A percentile compares a stretch with the other conserved stretches of the same genome.
These are phyloP conservation scores for Kickxella alabastrina DNA, from an alignment of 192 early-diverging fungal genomes.

Conservation along the genomic window DNA sequence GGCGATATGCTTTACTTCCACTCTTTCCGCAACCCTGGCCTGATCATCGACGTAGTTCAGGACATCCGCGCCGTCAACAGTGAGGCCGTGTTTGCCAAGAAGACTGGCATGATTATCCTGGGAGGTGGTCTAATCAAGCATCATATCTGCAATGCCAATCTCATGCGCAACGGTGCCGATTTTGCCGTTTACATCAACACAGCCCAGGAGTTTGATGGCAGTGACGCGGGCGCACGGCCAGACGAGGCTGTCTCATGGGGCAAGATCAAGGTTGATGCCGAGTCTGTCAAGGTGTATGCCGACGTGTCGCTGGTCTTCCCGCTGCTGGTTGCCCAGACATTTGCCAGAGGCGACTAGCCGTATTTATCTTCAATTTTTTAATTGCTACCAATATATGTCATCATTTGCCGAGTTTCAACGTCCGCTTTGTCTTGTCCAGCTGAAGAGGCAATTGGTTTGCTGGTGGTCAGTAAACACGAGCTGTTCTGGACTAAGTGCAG, in stretches of 20 bases:
- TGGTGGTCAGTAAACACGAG: too few relatives aligned
- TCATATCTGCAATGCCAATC: slow-evolving; percentile 97
- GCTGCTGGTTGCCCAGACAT: slow-evolving; percentile 90
- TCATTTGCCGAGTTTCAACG: too few relatives aligned
- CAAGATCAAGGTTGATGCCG: slow-evolving; percentile 79
- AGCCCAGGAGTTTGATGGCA: slow-evolving; percentile 97
- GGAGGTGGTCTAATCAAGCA: slow-evolving; percentile 98
- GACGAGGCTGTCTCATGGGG: slow-evolving; percentile 99
- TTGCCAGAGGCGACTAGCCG: slow-evolving; percentile 60
- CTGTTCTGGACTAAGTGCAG: too few relatives aligned
- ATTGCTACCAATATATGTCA: background rate
- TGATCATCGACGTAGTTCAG: slow-evolving; percentile 86
- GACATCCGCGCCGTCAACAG: slow-evolving; percentile 93
- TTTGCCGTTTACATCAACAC: slow-evolving; percentile 97
- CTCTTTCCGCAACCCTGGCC: slow-evolving; percentile 89
- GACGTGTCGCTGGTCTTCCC: slow-evolving; percentile 94
- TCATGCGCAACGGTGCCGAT: slow-evolving; percentile 98
- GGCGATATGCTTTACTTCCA: slow-evolving; percentile 99
- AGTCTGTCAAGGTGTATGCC: slow-evolving; percentile 90
- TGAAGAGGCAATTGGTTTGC: too few relatives aligned
- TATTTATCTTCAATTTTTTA: background rate
- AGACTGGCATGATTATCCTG: slow-evolving; percentile 94
- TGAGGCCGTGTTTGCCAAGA: slow-evolving; percentile 91
- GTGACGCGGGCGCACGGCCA: slow-evolving; percentile 94
- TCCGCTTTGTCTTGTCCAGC: too few relatives aligned